Conservation (phyloP, 202 grass and related monocot species). For the Elaeis oleifera region DNA sequence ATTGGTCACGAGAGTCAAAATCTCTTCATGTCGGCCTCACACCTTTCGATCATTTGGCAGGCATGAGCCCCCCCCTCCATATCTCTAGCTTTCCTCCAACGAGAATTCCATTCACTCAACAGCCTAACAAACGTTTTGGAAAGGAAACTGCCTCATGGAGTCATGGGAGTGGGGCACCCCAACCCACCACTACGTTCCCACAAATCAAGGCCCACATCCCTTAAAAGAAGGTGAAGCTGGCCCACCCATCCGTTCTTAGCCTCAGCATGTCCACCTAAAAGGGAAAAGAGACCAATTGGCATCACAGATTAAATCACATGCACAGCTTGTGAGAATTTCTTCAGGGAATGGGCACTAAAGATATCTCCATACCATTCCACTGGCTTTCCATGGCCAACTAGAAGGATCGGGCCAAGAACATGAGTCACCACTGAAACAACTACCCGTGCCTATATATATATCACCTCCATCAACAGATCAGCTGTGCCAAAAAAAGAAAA, state of each 20-base stretch:
- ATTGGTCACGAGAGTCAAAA: too few species aligned
- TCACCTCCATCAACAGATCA: too few species aligned
- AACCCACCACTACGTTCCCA: not conserved
- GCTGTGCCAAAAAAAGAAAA: too few species aligned
- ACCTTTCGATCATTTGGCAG: not conserved
- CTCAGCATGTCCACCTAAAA: constrained; percentile 1
- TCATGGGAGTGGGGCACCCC: not conserved
- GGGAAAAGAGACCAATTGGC: not conserved
- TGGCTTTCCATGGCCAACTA: too few species aligned
- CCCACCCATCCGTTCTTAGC: not conserved
- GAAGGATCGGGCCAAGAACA: too few species aligned
- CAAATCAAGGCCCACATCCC: not conserved
- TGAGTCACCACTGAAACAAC: too few species aligned
- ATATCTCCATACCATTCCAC: too few species aligned
- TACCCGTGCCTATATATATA: too few species aligned
- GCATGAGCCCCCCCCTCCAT: not conserved
- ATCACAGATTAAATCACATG: not conserved
- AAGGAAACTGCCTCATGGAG: not conserved
- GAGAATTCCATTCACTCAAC: not conserved
- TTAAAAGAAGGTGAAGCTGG: not conserved
- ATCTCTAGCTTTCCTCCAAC: not conserved
- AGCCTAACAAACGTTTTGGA: not conserved
- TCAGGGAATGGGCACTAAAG: too few species aligned
- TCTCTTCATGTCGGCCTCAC: too few species aligned
- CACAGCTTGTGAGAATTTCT: too few species aligned